Percentiles rank a stretch among this genome's conserved stretches.
Evolutionary conservation across 306 rosid genomes (phyloP).

Genomic region (Ceratonia siliqua): DNA sequence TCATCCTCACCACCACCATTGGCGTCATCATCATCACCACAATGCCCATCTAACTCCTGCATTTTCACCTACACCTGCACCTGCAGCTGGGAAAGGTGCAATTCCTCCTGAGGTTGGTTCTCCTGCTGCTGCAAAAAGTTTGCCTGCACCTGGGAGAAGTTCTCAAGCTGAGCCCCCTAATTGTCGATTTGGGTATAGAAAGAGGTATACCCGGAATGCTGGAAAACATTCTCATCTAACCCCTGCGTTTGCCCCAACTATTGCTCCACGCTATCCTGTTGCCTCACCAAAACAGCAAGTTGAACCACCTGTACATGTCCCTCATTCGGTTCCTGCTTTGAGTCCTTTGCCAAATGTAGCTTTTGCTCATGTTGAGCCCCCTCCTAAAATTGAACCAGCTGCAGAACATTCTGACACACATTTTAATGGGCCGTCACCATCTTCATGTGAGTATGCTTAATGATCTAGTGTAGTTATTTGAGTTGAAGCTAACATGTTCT

Average conservation of each 20-base stretch:
- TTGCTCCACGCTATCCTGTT: constrained; percentile 40
- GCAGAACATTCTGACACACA: constrained; percentile 38
- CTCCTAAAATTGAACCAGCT: constrained; percentile 53
- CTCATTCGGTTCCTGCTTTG: constrained; percentile 57
- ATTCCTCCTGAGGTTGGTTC: constrained; percentile 52
- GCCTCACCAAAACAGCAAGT: constrained; percentile 53
- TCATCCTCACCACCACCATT: constrained; percentile 43
- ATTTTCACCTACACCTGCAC: constrained; percentile 59
- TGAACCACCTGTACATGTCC: constrained; percentile 45
- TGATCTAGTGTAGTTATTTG: constrained; percentile 10
- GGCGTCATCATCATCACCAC: constrained; percentile 52
- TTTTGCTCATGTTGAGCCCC: constrained; percentile 72
- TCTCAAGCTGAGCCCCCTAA: constrained; percentile 64
- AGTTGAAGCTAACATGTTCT: constrained; percentile 21
- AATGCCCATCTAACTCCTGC: constrained; percentile 51
- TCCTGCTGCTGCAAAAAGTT: constrained; percentile 47
- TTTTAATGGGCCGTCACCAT: constrained; percentile 40
- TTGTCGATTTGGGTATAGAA: constrained; percentile 46
- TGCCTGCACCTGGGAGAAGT: constrained; percentile 51
- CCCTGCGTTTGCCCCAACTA: constrained; percentile 56
- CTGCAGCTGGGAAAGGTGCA: constrained; percentile 37
- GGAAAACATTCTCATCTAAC: constrained; percentile 47
- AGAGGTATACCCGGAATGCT: constrained; percentile 45
- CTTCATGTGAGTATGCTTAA: constrained; percentile 51
- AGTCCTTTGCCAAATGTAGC: constrained; percentile 79